Conservation (phyloP, 2,329 filamentous ascomycete genomes). For the Eurotiales sp. region DNA sequence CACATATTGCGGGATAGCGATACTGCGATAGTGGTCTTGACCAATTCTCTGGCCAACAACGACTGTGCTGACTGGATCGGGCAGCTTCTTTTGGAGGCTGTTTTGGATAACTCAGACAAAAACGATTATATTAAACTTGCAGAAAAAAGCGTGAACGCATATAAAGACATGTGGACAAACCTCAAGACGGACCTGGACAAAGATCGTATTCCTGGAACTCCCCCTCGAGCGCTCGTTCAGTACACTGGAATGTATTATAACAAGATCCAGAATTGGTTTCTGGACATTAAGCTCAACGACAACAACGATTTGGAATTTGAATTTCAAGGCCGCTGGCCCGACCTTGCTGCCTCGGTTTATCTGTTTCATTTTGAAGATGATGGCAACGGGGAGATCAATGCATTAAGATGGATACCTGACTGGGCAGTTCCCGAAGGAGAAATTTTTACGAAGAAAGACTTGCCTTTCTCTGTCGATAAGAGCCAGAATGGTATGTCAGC, state of each 20-base stretch:
- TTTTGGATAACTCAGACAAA: background rate
- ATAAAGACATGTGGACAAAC: background rate
- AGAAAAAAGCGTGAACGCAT: background rate
- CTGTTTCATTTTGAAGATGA: too few relatives aligned
- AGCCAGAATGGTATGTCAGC: too few relatives aligned
- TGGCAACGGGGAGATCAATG: too few relatives aligned
- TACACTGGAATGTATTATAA: slow-evolving; percentile 18
- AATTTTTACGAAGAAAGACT: too few relatives aligned
- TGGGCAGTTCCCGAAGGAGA: too few relatives aligned
- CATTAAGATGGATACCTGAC: too few relatives aligned
- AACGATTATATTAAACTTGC: background rate
- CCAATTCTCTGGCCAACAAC: background rate
- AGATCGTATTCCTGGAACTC: slow-evolving; percentile 2
- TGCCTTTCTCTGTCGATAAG: too few relatives aligned
- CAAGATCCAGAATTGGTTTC: background rate
- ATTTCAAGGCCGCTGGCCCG: too few relatives aligned
- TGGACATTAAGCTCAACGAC: too few relatives aligned
- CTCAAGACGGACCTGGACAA: background rate
- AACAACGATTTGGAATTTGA: too few relatives aligned
- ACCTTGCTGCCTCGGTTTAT: too few relatives aligned
- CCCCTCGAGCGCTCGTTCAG: slow-evolving; percentile 11
- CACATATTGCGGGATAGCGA: background rate
- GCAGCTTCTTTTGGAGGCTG: background rate
- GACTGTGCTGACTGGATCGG: background rate
- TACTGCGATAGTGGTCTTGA: background rate